phyloP scores from a whole-genome alignment of 345 rosid species.

The Ailanthus altissimus region DNA sequence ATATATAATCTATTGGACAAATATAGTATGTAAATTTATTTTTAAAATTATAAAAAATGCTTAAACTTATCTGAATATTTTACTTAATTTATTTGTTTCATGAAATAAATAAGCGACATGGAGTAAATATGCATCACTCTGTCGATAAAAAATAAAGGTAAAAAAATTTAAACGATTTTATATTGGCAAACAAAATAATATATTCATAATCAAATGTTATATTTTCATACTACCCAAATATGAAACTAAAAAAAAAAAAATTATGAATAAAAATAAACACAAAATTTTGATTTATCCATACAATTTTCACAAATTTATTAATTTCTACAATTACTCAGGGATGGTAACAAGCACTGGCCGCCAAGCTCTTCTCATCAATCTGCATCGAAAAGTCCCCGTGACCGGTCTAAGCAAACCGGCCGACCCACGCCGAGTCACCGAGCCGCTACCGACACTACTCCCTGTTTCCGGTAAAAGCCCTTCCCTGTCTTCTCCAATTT shows the following conservation, averaged over 20 bases:
- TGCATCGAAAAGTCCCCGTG: conserved; percentile 53
- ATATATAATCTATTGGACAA: too few relatives aligned
- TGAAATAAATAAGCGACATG: too few relatives aligned
- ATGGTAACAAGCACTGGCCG: conserved; percentile 78
- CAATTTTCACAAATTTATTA: conserved; percentile 11
- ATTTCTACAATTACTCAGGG: conserved; percentile 53
- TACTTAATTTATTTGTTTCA: too few relatives aligned
- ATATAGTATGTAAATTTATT: too few relatives aligned
- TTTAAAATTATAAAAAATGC: too few relatives aligned
- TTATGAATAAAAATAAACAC: conserved; percentile 1
- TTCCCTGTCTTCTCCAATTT: conserved; percentile 30
- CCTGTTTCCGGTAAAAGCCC: conserved; percentile 35
- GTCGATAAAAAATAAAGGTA: too few relatives aligned
- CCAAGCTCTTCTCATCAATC: conserved; percentile 82
- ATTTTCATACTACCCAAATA: not conserved
- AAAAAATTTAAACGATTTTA: too few relatives aligned
- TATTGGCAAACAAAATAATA: not conserved
- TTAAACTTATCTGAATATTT: too few relatives aligned
- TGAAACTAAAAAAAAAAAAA: not conserved
- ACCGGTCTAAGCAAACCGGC: conserved; percentile 49
- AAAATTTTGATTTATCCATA: conserved; percentile 19
- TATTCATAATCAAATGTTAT: not conserved
- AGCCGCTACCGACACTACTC: conserved; percentile 19
- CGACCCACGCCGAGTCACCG: conserved; percentile 41
- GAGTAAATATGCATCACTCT: too few relatives aligned